Percentiles rank a stretch among this genome's conserved stretches.
These are phyloP conservation scores for Pseudogymnoascus sp. DNA, from an alignment of 2,329 filamentous ascomycete species.

Conservation along the genomic window DNA sequence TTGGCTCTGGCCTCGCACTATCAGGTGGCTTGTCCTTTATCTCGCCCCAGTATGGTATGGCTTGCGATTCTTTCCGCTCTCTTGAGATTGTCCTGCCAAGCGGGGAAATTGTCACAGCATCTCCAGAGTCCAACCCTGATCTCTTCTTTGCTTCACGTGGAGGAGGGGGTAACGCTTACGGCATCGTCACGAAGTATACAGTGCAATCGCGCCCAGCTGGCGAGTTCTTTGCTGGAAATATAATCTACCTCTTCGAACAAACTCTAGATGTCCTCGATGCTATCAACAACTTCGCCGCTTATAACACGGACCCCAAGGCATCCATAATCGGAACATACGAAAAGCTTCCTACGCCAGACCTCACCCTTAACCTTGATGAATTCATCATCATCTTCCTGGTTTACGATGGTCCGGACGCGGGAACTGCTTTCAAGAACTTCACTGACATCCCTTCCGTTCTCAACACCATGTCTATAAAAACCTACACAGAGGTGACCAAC, in stretches of 20 bases:
- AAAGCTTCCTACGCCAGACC: constrained; percentile 24
- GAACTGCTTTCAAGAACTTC: constrained; percentile 27
- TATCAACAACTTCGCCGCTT: constrained; percentile 25
- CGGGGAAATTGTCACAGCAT: constrained; percentile 22
- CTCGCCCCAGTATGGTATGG: constrained; percentile 37
- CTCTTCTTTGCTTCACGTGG: constrained; percentile 29
- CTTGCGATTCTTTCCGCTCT: constrained; percentile 39
- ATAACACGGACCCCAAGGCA: constrained; percentile 29
- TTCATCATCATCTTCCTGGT: constrained; percentile 29
- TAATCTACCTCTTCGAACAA: constrained; percentile 23
- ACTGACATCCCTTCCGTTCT: constrained; percentile 26
- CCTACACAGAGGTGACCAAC: constrained; percentile 27
- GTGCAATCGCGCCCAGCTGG: constrained; percentile 24
- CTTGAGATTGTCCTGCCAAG: constrained; percentile 28
- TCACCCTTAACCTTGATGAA: constrained; percentile 27
- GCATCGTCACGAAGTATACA: constrained; percentile 21
- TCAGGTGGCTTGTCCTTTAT: constrained; percentile 33
- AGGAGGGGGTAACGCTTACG: constrained; percentile 20
- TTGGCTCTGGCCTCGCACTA: not conserved
- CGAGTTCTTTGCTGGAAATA: constrained; percentile 24
- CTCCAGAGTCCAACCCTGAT: constrained; percentile 22
- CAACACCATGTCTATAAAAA: constrained; percentile 24
- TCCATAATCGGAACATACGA: constrained; percentile 29
- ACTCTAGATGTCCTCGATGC: constrained; percentile 23
- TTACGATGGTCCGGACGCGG: constrained; percentile 28